Evolutionary conservation across 257 asterid species (phyloP).

Genomic region (Hygrophila difformis): DNA sequence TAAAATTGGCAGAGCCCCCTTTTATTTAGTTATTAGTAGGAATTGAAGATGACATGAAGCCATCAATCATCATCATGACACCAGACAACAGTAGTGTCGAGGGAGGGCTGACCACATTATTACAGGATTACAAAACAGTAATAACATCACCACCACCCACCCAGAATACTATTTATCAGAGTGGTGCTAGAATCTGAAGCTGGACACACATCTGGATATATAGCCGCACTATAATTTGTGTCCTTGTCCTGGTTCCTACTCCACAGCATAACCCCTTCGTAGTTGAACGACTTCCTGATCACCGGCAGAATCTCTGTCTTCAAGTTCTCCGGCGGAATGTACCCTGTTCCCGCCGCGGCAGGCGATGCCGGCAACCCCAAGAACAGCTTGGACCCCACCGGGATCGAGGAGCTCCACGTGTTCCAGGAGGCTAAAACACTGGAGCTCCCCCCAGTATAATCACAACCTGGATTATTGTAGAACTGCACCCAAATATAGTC

Average conservation of each 20-base stretch:
- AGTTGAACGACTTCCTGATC: constrained; percentile 26
- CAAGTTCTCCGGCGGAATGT: constrained; percentile 25
- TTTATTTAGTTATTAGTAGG: no score
- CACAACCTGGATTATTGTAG: constrained; percentile 37
- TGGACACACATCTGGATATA: constrained; percentile 4
- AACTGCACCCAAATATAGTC: no score
- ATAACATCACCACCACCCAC: no score
- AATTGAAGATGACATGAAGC: no score
- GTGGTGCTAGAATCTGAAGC: no score
- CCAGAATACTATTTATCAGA: no score
- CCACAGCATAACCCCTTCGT: constrained; percentile 53
- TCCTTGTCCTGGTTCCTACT: constrained; percentile 23
- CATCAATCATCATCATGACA: no score
- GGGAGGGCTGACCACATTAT: no score
- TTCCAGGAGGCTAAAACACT: constrained; percentile 27
- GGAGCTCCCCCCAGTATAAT: constrained; percentile 11
- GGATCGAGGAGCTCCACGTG: constrained; percentile 14
- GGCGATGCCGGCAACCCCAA: constrained; percentile 37
- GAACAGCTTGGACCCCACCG: constrained; percentile 19
- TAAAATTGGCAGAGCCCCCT: no score
- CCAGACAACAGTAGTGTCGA: no score
- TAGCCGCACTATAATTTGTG: constrained; percentile 24
- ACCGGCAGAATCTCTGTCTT: constrained; percentile 25
- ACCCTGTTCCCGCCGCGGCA: constrained; percentile 24
- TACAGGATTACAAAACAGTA: no score